Evolutionary conservation across 352 stramenopile species (phyloP), one percentile per base, ranked within the genome.

Genomic region (Phytophthora foliorum): DNA sequence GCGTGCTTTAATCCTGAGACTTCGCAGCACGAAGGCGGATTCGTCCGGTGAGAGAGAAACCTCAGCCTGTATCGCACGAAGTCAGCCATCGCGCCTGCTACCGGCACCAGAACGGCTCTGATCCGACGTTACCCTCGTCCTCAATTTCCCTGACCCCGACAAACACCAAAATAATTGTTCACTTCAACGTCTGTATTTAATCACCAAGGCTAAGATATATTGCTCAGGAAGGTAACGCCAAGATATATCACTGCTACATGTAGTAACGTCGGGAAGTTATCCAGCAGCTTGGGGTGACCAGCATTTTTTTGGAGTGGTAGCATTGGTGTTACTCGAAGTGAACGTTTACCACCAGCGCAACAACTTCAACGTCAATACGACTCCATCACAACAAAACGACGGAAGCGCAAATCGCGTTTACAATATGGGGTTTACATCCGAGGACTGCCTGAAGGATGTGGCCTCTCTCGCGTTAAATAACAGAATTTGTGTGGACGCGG

Each of bases 391-490:
- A 34, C 29, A 34, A 56, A 27, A 19, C 17, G 11, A 51, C 24
- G n/a, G 27, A 36, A 63, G 41, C 34, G 52, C 44, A 36, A 57
- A 50, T 67, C 32, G 25, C 64, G 66, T 65, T 69, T 65, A 65
- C 51, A 73, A 65, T 69, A 56, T 51, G n/a, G 32, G 64, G 53
- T 21, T 66, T 57, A 57, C 44, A 57, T 65, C 45, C 27, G n/a
- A 49, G 16, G 22, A 39, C 21, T 44, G 32, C 2, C 34, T 49
- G 19, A n/a, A 56, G 29, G 29, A 55, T 21, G 41, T 46, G 63
- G 41, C 46, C 45, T 68, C 44, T 72, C 71, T 54, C 61, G 60
- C 45, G 44, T 75, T 75, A 75, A 75, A 75, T 75, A 75, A 74
- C 54, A 70, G 53, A 57, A 57, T 46, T 41, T 36, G 27, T 50